Evolutionary conservation across 805 yeast species (phyloP), one percentile per base, ranked within the genome.

Genomic region (Starmerella roubikii): DNA sequence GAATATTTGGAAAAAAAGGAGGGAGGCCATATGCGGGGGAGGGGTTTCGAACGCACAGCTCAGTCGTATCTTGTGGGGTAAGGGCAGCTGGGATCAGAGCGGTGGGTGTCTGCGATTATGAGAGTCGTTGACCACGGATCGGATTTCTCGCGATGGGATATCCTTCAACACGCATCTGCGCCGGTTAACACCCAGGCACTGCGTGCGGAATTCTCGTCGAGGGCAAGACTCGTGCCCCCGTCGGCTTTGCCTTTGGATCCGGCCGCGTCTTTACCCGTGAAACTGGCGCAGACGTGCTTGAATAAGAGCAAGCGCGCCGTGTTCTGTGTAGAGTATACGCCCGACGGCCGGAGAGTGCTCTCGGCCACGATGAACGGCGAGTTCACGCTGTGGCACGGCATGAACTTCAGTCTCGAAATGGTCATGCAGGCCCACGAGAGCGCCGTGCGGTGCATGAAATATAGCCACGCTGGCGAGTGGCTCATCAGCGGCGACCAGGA

Each of bases 391-490:
- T 91, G 97, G 97, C 85, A 86, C 57, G 96, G 97, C 10, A 72
- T 81, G 67, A 78, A 94, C 9, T 91, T 88, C 61, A 84, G 83
- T 55, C 85, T 91, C 56, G 99, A 91, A 57, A 83, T 94, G 39
- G 85, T 91, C 47, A 91, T 86, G 93, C 98, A 91, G 64, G 97
- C 97, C 1, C 99, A 91, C 60, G 99, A 91, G 57, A 68, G 79
- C 43, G 85, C 95, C 0, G 79, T 91, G 27, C 69, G 85, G 25
- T 67, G 88, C 1, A 63, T 84, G 54, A 69, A 72, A 47, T 91
- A 88, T 60, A 76, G 91, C 5, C 93, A 84, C 57, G 77, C 78
- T 44, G 95, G 84, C 45, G 95, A 86, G 46, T 91, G 97, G 97
- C 68, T 91, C 44, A 64, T 91, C 19, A 78, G 93, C 54, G 95